Percentiles rank a stretch among this genome's conserved stretches.
These are phyloP conservation scores for Lachnellula subtilissima DNA, from an alignment of 2,329 filamentous ascomycete species.

Conservation along the genomic window DNA sequence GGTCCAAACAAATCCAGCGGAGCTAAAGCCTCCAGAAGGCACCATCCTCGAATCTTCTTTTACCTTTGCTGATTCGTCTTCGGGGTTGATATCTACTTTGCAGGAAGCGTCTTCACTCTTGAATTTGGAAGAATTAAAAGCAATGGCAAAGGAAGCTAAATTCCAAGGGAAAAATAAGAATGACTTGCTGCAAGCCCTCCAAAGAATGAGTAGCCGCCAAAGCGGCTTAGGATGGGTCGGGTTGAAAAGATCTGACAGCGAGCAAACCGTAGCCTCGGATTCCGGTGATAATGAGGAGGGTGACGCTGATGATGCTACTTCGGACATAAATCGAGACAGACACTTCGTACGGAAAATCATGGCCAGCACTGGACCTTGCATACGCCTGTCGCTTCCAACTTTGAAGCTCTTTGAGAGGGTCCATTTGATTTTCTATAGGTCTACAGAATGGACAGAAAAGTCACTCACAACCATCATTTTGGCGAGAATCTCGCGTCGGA, in stretches of 20 bases:
- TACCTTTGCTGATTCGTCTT: constrained; percentile 74
- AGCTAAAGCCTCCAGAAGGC: constrained; percentile 43
- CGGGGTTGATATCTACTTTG: constrained; percentile 67
- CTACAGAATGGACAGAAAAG: constrained; percentile 95
- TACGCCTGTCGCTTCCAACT: constrained; percentile 68
- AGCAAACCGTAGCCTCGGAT: constrained; percentile 45
- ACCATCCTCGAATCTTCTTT: constrained; percentile 53
- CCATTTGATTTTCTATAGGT: constrained; percentile 92
- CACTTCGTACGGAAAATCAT: constrained; percentile 77
- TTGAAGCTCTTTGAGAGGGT: constrained; percentile 88
- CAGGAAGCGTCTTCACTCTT: constrained; percentile 81
- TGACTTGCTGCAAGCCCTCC: constrained; percentile 70
- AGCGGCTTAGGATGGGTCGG: constrained; percentile 66
- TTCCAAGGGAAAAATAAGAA: constrained; percentile 83
- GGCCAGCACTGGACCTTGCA: constrained; percentile 72
- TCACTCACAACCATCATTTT: constrained; percentile 92
- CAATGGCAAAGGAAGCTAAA: constrained; percentile 78
- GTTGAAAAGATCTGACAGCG: constrained; percentile 48
- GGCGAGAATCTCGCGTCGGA: constrained; percentile 79
- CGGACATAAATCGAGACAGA: constrained; percentile 56
- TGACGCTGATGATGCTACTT: constrained; percentile 30
- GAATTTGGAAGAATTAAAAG: constrained; percentile 82
- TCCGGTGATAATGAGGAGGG: constrained; percentile 43
- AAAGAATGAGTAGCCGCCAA: constrained; percentile 70
- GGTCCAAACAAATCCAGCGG: constrained; percentile 36